Conservation (phyloP, 495 filamentous ascomycete genomes). For the Parmelia sp. region DNA sequence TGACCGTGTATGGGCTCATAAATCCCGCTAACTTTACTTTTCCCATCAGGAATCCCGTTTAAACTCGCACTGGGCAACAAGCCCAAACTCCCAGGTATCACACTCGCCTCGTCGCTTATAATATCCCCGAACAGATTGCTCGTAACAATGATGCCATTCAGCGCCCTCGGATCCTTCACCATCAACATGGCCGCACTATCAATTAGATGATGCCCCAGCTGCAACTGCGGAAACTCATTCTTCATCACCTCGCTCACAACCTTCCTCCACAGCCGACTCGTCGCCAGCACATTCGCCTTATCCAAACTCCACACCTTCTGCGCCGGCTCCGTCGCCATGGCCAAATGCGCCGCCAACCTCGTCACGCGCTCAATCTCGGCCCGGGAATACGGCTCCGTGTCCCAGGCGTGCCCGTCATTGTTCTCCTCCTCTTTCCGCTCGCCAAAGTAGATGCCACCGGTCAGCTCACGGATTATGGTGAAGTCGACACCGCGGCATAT, state of each 20-base stretch:
- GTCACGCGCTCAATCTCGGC: conserved; percentile 86
- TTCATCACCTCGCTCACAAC: conserved; percentile 69
- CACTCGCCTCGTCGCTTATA: conserved; percentile 91
- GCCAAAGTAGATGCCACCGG: conserved; percentile 95
- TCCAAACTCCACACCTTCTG: conserved; percentile 83
- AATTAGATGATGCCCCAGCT: conserved; percentile 85
- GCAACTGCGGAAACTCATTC: conserved; percentile 83
- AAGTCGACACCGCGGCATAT: conserved; percentile 88
- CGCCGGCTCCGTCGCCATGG: conserved; percentile 71
- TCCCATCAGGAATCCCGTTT: conserved; percentile 73
- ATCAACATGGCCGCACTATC: conserved; percentile 96
- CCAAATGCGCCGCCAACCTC: conserved; percentile 75
- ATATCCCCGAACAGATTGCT: conserved; percentile 97
- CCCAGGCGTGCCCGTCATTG: conserved; percentile 68
- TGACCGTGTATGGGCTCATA: conserved; percentile 95
- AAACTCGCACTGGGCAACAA: conserved; percentile 85
- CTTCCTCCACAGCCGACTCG: conserved; percentile 83
- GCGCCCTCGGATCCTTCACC: conserved; percentile 84
- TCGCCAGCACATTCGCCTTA: conserved; percentile 96
- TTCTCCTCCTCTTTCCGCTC: conserved; percentile 79
- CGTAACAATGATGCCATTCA: conserved; percentile 90
- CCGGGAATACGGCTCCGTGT: conserved; percentile 86
- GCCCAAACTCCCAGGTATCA: conserved; percentile 88
- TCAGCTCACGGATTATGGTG: conserved; percentile 90
- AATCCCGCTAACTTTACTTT: conserved; percentile 53